phyloP scores from a whole-genome alignment of 306 rosid genomes.

The Prunus fruticosa region DNA sequence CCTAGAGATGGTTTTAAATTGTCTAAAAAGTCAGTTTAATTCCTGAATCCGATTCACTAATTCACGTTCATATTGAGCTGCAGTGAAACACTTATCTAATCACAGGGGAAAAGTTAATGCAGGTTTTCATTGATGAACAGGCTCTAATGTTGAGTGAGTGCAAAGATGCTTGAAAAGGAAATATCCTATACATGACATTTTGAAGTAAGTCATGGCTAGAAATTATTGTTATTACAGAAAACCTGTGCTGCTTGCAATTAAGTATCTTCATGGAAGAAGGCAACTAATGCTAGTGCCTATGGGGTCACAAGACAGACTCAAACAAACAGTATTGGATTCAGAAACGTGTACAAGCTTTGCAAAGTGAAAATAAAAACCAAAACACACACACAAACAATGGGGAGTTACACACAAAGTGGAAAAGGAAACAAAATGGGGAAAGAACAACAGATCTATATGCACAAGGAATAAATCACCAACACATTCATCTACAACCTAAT shows the following conservation, averaged over 20 bases:
- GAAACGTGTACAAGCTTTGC: conserved; percentile 5
- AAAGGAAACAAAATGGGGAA: conserved; percentile 20
- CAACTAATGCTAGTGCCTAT: too few species aligned
- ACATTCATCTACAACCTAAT: conserved; percentile 41
- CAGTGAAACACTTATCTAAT: conserved; percentile 1
- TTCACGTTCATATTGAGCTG: background rate
- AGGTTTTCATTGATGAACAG: background rate
- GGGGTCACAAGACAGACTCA: conserved; percentile 10
- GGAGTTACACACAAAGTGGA: conserved; percentile 18
- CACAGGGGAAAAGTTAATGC: background rate
- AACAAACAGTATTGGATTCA: conserved; percentile 16
- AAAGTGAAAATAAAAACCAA: conserved; percentile 24
- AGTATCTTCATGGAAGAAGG: too few species aligned
- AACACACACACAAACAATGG: conserved; percentile 7
- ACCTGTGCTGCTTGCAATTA: too few species aligned
- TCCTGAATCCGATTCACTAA: background rate
- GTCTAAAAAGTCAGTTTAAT: background rate
- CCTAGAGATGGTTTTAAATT: background rate
- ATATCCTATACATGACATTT: too few species aligned
- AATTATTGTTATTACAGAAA: too few species aligned
- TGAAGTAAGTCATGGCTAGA: too few species aligned
- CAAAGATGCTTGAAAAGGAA: background rate
- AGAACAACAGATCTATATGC: conserved; percentile 30
- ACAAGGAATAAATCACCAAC: conserved; percentile 25
- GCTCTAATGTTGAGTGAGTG: background rate